Base-by-base conservation (phyloP, 768 basidiomycete genomes). In the Russula olivacea region DNA sequence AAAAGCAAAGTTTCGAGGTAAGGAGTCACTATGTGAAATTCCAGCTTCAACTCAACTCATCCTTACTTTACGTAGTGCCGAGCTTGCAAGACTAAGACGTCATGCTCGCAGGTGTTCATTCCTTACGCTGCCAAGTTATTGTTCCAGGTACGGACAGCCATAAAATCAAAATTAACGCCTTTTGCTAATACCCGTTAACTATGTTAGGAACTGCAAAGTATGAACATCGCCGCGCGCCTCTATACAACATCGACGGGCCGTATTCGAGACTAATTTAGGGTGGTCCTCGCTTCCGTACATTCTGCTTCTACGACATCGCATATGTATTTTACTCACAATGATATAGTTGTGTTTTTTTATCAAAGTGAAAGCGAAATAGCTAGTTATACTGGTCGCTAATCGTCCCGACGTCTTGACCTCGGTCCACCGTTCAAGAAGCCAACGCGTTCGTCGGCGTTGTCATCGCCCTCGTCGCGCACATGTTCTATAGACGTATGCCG, bases 101-200 rank as follows among this genome's bases (percentile, higher is more conserved):
- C 91, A 36, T 89, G 89, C 73, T 93, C 91, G 55, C 94, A 94
- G 68, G 73, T 92, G 7, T 90, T 91, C 69, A 91, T 96, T 73
- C 95, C 97, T 30, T 99, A 99, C 72, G 96, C 97, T 12, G 96
- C 96, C 21, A 97, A 98, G 74, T 76, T 97, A 59, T 81, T 98
- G 50, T 94, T 97, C 88, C 95, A 97, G 84, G 93, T 86, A 70
- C 48, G 80, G 73, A 41, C 48, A 79, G 73, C 25, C 47, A 49
- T 15, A 21, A 49, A 53, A 25, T 5, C 21, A 48, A 34, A 43
- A 21, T 41, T 32, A 32, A 56, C 1, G 3, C n/a, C 15, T 47
- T 28, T 45, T 25, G 45, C 45, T 53, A 50, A 64, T 34, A 59
- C 14, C 49, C 43, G 12, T 52, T 23, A 12, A 40, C 58, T 55